A percentile compares a stretch with the other conserved stretches of the same genome.
phyloP scores from a whole-genome alignment of 805 yeast genomes.

The Starmerella bombicola region DNA sequence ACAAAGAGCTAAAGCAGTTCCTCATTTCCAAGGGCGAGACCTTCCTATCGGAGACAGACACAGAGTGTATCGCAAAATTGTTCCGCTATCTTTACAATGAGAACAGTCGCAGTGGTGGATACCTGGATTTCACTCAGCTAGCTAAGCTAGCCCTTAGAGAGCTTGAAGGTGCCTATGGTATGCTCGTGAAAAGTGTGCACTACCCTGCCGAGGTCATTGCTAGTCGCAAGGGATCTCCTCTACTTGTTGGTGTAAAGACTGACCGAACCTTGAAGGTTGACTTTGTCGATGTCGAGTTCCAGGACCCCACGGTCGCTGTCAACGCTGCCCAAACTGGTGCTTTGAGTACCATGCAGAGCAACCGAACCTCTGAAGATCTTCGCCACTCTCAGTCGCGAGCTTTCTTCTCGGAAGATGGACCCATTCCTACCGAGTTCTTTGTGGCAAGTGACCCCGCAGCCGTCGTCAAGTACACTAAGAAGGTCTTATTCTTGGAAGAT shows the following conservation, averaged over 20 bases:
- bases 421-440: slow-evolving; percentile 90
- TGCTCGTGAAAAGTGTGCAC: slow-evolving; percentile 79
- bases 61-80: slow-evolving; percentile 94
- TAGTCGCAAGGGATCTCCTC: slow-evolving; percentile 95
- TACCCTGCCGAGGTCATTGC: slow-evolving; percentile 95
- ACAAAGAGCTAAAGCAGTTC: slow-evolving; percentile 77
- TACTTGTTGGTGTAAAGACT: slow-evolving; percentile 89
- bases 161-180: slow-evolving; percentile 95
- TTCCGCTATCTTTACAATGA: slow-evolving; percentile 83
- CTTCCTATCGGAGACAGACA: slow-evolving; percentile 90
- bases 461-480: slow-evolving; percentile 90
- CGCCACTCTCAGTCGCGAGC: slow-evolving; percentile 94
- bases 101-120: slow-evolving; percentile 47
- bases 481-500: slow-evolving; percentile 90
- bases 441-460: slow-evolving; percentile 96
- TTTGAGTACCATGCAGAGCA: slow-evolving; percentile 38
- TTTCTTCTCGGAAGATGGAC: slow-evolving; percentile 88
- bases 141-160: slow-evolving; percentile 87
- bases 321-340: slow-evolving; percentile 21
- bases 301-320: slow-evolving; percentile 36
- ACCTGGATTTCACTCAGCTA: slow-evolving; percentile 74
- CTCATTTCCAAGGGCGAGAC: slow-evolving; percentile 63
- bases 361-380: slow-evolving; percentile 32
- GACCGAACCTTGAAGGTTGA: slow-evolving; percentile 92
- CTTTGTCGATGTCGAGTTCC: slow-evolving; percentile 96